Percentiles rank a stretch among this genome's conserved stretches.
Evolutionary conservation across 352 stramenopile genomes (phyloP).

Genomic region (Aphanomyces invadans): DNA sequence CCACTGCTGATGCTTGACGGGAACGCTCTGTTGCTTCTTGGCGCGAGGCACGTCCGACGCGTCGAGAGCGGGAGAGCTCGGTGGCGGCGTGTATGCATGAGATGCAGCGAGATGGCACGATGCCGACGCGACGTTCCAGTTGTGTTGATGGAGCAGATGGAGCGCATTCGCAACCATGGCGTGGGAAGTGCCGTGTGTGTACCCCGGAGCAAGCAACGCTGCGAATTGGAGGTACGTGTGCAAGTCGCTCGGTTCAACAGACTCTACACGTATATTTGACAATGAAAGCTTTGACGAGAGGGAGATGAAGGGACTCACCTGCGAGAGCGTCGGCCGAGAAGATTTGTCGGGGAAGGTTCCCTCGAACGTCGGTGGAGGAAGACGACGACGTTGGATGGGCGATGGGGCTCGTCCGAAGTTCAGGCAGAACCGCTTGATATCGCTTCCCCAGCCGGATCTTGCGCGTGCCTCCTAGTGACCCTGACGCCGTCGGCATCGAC

Average conservation of each 20-base stretch:
- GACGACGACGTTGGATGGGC: slow-evolving; percentile 18
- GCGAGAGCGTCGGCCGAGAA: slow-evolving; percentile 1
- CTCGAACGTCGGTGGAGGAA: not conserved
- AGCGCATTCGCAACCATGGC: slow-evolving; percentile 61
- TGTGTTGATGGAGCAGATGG: slow-evolving; percentile 70
- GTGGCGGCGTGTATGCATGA: slow-evolving; percentile 40
- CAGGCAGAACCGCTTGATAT: slow-evolving; percentile 67
- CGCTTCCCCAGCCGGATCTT: slow-evolving; percentile 57
- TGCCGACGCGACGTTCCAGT: slow-evolving; percentile 71
- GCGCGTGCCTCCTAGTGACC: not conserved
- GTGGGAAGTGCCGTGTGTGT: slow-evolving; percentile 73
- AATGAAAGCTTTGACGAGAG: not conserved
- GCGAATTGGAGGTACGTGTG: slow-evolving; percentile 78
- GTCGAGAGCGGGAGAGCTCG: slow-evolving; percentile 38
- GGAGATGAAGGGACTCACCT: not conserved
- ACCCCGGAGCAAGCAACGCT: slow-evolving; percentile 56
- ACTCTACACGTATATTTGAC: not conserved
- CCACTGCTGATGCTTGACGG: slow-evolving; percentile 19
- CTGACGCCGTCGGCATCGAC: not conserved
- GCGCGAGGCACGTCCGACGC: slow-evolving; percentile 38
- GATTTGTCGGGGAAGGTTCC: slow-evolving; percentile 1
- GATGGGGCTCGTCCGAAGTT: slow-evolving; percentile 31
- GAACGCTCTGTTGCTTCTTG: slow-evolving; percentile 21
- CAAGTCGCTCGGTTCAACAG: slow-evolving; percentile 40
- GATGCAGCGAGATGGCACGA: slow-evolving; percentile 73